phyloP scores from a whole-genome alignment of 2,329 filamentous ascomycete species.

The Thielaviopsis cerberus region DNA sequence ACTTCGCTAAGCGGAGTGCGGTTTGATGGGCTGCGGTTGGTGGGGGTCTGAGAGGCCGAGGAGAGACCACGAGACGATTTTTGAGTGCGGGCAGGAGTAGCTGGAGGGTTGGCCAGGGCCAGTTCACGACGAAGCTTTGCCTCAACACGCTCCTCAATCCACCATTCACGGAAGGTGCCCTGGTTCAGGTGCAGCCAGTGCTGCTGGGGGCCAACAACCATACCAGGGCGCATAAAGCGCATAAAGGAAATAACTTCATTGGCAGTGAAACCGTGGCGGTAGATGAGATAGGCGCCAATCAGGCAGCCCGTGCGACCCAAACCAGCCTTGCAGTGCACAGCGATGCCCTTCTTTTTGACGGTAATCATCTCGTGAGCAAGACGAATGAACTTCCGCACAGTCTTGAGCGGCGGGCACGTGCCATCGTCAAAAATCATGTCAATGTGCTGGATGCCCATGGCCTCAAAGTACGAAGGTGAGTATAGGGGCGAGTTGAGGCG shows the following conservation, averaged over 20 bases:
- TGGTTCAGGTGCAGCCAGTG: constrained; percentile 98
- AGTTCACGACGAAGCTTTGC: constrained; percentile 43
- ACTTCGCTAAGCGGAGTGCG: constrained; percentile 87
- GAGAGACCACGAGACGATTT: constrained; percentile 42
- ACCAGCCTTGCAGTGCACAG: constrained; percentile 96
- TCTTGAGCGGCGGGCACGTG: constrained; percentile 72
- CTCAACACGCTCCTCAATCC: constrained; percentile 74
- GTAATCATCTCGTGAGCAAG: constrained; percentile 89
- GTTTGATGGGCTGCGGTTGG: constrained; percentile 55
- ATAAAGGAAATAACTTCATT: constrained; percentile 96
- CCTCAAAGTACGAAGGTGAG: constrained; percentile 91
- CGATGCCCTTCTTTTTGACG: constrained; percentile 76
- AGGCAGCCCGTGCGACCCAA: constrained; percentile 87
- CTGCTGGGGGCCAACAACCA: constrained; percentile 97
- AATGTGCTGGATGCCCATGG: constrained; percentile 81
- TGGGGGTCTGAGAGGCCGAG: constrained; percentile 62
- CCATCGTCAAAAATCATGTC: constrained; percentile 99
- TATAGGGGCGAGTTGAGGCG: constrained; percentile 91
- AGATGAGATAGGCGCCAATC: constrained; percentile 94
- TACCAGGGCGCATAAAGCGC: constrained; percentile 96
- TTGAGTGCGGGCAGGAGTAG: constrained; percentile 43
- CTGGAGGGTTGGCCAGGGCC: constrained; percentile 32
- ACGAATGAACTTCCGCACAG: constrained; percentile 89
- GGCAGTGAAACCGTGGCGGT: constrained; percentile 89
- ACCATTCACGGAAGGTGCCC: constrained; percentile 95